phyloP scores from a whole-genome alignment of 441 rosid genomes.

The Adansonia madagascariensis region DNA sequence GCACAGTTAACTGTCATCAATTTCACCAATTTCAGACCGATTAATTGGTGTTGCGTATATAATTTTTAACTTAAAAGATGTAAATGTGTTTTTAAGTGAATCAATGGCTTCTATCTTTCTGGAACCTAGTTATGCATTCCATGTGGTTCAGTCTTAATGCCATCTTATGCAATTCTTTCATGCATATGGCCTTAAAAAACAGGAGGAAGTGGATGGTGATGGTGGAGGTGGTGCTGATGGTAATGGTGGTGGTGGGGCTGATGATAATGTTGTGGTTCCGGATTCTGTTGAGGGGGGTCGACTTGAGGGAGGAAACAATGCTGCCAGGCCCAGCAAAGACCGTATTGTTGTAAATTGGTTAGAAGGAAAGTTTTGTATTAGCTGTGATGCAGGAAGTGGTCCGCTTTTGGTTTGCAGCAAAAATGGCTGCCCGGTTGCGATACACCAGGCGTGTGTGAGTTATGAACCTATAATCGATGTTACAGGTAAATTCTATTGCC shows the following conservation, averaged over 20 bases:
- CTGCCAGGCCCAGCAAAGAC: slow-evolving; percentile 6
- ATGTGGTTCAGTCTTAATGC: neutral
- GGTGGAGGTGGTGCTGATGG: neutral
- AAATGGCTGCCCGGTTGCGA: slow-evolving; percentile 44
- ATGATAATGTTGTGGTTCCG: slow-evolving; percentile 5
- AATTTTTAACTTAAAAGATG: too few relatives aligned
- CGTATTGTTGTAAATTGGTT: slow-evolving; percentile 18
- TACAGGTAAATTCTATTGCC: slow-evolving; percentile 53
- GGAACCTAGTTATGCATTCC: slow-evolving; percentile 18
- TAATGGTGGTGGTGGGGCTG: too few relatives aligned
- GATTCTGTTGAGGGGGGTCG: neutral
- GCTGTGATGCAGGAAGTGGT: slow-evolving; percentile 36
- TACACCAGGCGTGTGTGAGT: slow-evolving; percentile 47
- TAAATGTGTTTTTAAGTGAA: neutral
- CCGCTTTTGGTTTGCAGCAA: slow-evolving; percentile 46
- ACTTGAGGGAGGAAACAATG: neutral
- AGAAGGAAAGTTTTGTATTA: slow-evolving; percentile 37
- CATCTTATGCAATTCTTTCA: slow-evolving; percentile 9
- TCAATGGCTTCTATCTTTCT: neutral
- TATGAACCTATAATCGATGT: slow-evolving; percentile 43
- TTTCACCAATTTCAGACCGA: too few relatives aligned
- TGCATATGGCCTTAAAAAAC: neutral
- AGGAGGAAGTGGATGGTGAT: neutral
- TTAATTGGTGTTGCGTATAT: too few relatives aligned
- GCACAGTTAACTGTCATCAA: neutral